Evolutionary conservation across 352 stramenopile genomes (phyloP), one percentile per base, ranked within the genome.

Genomic region (Pilasporangium apinafurcum): DNA sequence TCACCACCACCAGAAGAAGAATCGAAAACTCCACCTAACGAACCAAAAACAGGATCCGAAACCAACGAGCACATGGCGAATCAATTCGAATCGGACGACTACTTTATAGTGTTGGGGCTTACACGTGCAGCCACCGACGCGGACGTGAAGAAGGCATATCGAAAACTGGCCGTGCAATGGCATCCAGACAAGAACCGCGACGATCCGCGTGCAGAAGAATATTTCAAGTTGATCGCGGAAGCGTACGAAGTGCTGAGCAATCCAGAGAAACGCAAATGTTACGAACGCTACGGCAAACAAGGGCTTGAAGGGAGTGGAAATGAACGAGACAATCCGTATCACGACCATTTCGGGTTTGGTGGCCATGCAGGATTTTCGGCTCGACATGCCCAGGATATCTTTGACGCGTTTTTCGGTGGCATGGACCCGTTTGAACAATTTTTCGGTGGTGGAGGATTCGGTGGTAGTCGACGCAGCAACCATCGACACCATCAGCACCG

Each of bases 171-270:
- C 22, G 62, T 97, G 28, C 92, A 92, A 49, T 97, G 87, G 65
- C 92, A 98, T 55, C 92, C 92, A 1, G 92, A 98, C 56, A 97
- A 97, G 59, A 96, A 97, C 56, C 73, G 81, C 29, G 66, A 74
- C 18, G 56, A 86, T 51, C 63, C 85, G 20, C 57, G 59, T 16
- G 89, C 90, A 9, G 76, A 89, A 22, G 88, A 96, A 44, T 79
- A 83, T 39, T 97, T 97, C 59, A 92, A 95, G 59, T 75, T 78
- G 42, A 73, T 97, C 18, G 82, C 78, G 22, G 62, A 94, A 44
- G 91, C 93, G 10, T 97, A 97, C 51, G 85, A 92, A 36, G 68
- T 92, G 21, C 56, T 97, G 43, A 79, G 69, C 29, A 83, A 97
- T 44, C 45, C 46, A 7, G 67, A 70, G 29, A 86, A 87, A 47